Conservation (phyloP, 129 eudicot species). For the Arctium minus region DNA sequence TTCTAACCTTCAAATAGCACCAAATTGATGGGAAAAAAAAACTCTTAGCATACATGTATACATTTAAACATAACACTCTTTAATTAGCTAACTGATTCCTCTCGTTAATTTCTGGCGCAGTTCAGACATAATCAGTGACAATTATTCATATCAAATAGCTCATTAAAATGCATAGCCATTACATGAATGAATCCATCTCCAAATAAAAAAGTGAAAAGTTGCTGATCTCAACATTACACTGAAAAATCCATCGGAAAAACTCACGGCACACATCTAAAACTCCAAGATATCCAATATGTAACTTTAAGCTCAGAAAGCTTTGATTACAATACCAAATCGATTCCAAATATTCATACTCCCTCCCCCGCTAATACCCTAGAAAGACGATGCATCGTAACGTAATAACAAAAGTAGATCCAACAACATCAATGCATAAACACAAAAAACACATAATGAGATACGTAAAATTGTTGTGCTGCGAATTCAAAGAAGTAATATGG, state of each 20-base stretch:
- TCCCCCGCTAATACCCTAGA: neutral
- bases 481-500: neutral
- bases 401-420: slow-evolving; percentile 12
- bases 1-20: neutral
- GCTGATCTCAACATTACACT: too few relatives aligned
- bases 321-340: neutral
- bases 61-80: neutral
- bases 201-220: too few relatives aligned
- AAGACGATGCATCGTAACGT: neutral
- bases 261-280: too few relatives aligned
- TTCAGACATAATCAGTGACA: neutral
- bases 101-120: neutral
- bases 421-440: neutral
- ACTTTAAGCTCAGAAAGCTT: neutral
- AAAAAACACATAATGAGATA: neutral
- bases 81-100: neutral
- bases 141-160: neutral
- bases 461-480: neutral
- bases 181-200: too few relatives aligned
- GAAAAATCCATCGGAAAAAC: too few relatives aligned
- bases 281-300: neutral
- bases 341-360: neutral
- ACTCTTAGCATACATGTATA: neutral
- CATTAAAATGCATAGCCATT: neutral
- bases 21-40: neutral